Base-by-base conservation (phyloP, 495 filamentous ascomycete genomes). In the Penicillium steckii region DNA sequence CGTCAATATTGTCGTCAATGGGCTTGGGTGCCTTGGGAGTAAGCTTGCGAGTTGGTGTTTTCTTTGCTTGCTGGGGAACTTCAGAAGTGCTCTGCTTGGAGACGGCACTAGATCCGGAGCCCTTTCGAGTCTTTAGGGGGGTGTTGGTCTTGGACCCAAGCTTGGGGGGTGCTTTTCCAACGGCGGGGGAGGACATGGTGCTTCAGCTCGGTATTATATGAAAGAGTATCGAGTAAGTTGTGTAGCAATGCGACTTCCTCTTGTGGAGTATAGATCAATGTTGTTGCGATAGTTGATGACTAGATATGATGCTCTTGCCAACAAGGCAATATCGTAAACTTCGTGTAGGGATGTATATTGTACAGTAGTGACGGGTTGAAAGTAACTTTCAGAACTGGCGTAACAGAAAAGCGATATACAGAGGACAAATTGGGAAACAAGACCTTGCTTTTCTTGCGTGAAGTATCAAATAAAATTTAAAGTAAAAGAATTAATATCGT, bases 101-200 rank as follows among this genome's bases (percentile, higher is more conserved):
- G 41, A 73, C 58, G 32, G 65, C 32, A 48, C 67, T 70, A 12
- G 71, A 71, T 15, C 66, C 69, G n/a, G 77, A 75, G 52, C 70
- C 79, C 29, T 77, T 72, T 50, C 71, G 71, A 6, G 70, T 49
- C 56, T 81, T 82, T 38, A 77, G 68, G n/a, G 80, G 78, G 13
- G 78, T 80, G 15, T 44, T 52, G 23, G 59, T 26, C 37, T 66
- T 64, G 1, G 60, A 61, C 24, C 60, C 61, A 7, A 66, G 35
- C 53, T 64, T 66, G 9, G 50, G 60, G 8, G 63, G 55, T 42
- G 57, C 60, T 59, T 59, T 66, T 41, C 23, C 55, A 47, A 59
- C 55, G 4, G 60, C 49, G 18, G 61, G 53, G 21, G 61, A 58
- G 4, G 63, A 53, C 63, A 66, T 66, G 8, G 8, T 57, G 40